Conservation (phyloP, 495 filamentous ascomycete species). For the Lineolata rhizophorae region DNA sequence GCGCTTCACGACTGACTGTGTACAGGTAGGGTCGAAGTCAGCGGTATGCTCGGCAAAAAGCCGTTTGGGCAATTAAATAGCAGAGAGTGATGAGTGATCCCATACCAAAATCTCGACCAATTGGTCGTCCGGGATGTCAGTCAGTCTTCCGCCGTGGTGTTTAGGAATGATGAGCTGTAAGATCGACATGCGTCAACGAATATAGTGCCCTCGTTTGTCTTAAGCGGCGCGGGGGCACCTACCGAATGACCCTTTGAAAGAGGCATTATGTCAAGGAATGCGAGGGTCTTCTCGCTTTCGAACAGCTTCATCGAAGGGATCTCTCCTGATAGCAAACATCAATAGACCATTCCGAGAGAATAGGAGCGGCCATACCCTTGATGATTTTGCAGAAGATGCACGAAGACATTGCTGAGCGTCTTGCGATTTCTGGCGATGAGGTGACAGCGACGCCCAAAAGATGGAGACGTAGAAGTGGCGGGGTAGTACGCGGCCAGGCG, state of each 20-base stretch:
- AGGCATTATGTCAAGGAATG: conserved; percentile 92
- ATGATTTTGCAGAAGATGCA: conserved; percentile 99
- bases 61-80: too few relatives aligned
- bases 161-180: conserved; percentile 86
- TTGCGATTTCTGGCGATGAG: background rate
- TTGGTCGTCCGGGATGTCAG: conserved; percentile 81
- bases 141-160: conserved; percentile 77
- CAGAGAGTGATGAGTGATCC: too few relatives aligned
- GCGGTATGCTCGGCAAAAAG: too few relatives aligned
- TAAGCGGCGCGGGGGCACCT: background rate
- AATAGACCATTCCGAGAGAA: background rate
- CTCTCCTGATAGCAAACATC: conserved; percentile 36
- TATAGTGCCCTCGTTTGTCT: background rate
- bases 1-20: conserved; percentile 71
- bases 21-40: too few relatives aligned
- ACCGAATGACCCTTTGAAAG: conserved; percentile 51
- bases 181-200: background rate
- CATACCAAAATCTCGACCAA: conserved; percentile 62
- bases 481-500: background rate
- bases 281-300: conserved; percentile 78
- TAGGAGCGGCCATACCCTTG: conserved; percentile 36
- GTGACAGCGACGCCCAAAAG: too few relatives aligned
- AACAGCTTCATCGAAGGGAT: conserved; percentile 92
- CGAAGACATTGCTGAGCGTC: conserved; percentile 23
- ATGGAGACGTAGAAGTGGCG: background rate